Evolutionary conservation across 176 grass and related monocot species (phyloP), one percentile per base, ranked within the genome.

Genomic region (Stipa capillata): DNA sequence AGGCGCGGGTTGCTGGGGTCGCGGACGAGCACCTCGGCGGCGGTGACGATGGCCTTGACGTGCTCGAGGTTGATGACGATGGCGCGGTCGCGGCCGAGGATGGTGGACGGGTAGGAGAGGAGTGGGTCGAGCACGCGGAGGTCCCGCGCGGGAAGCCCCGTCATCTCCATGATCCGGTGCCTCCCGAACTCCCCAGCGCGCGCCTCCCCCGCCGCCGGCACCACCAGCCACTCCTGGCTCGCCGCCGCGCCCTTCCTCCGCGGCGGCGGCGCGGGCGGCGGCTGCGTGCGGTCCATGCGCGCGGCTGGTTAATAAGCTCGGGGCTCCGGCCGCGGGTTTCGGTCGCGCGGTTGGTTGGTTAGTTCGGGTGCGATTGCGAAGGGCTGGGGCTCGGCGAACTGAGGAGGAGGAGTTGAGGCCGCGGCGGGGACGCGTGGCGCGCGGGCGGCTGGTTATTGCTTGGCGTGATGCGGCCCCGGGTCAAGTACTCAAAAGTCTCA

Each of bases 41-140:
- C 94, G 58, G 91, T 97, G 55, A 97, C 73, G 43, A 94, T 83
- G 72, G 73, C 89, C 83, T 83, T 87, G 91, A 94, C 88, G 85
- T 85, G 83, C 85, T 97, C 91, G 77, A 94, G 86, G 67, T 90
- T 97, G 20, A 97, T 56, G 61, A 97, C 89, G 78, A 97, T 79
- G 57, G 92, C 89, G 60, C 89, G 83, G 17, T 97, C 92, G 72
- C 95, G 86, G 39, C 87, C 91, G 16, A 97, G 77, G 72, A 97
- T 92, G 17, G 89, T 90, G 59, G 95, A 97, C 5, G 89, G 94
- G 88, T 90, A 94, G n/a, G 89, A 51, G 74, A 97, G 91, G 23
- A 76, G 16, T n/a, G 89, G 89, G 33, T 97, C 95, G 33, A 97
- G 95, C 47, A 90, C 41, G 31, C 95, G 83, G 39, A 94, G 85